These are phyloP conservation scores for Ogataea salicorniae DNA, from an alignment of 805 yeast genomes.

Conservation along the genomic window DNA sequence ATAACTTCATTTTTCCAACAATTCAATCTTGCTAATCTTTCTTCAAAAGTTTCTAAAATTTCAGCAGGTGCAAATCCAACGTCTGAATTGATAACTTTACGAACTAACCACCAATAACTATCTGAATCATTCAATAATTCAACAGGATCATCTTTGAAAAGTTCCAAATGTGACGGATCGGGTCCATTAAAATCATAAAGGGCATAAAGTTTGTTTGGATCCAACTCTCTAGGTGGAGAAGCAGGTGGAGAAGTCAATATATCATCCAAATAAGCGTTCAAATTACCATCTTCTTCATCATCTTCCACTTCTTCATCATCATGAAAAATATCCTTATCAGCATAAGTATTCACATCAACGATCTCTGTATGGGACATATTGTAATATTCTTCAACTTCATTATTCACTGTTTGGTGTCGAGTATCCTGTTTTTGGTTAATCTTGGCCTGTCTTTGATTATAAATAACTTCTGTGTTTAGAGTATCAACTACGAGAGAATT, in stretches of 20 bases:
- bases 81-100: slow-evolving; percentile 32
- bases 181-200: slow-evolving; percentile 86
- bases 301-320: slow-evolving; percentile 4
- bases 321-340: background rate
- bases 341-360: background rate
- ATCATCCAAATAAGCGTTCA: slow-evolving; percentile 38
- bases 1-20: slow-evolving; percentile 86
- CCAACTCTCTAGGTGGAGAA: slow-evolving; percentile 75
- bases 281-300: slow-evolving; percentile 28
- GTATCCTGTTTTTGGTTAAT: background rate
- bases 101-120: slow-evolving; percentile 94
- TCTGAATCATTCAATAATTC: slow-evolving; percentile 80
- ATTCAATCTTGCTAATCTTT: slow-evolving; percentile 84
- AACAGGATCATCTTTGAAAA: slow-evolving; percentile 78
- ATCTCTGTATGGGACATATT: background rate
- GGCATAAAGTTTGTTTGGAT: slow-evolving; percentile 81
- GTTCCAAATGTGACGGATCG: slow-evolving; percentile 84
- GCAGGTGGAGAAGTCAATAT: slow-evolving; percentile 62
- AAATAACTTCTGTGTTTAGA: slow-evolving; percentile 21
- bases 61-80: slow-evolving; percentile 98
- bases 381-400: slow-evolving; percentile 1
- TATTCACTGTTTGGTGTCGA: background rate
- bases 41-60: slow-evolving; percentile 84
- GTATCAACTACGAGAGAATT: slow-evolving; percentile 13
- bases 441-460: slow-evolving; percentile 2